A percentile compares a stretch with the other conserved stretches of the same genome.
Evolutionary conservation across 352 stramenopile species (phyloP).

Genomic region (Phytophthora idaei): DNA sequence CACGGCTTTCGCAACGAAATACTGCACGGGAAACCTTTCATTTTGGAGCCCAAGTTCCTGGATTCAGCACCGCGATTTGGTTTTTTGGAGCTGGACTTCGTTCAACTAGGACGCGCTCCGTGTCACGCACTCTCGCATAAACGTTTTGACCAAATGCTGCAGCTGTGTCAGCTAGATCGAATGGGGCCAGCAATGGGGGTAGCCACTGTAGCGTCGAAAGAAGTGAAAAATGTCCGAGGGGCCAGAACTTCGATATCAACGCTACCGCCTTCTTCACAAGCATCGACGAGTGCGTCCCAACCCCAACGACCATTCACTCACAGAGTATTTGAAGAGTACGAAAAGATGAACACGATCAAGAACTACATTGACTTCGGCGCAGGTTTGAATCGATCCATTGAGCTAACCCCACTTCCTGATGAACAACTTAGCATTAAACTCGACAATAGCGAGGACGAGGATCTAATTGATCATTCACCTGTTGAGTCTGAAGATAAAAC

Average conservation of each 20-base stretch:
- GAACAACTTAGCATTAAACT: slow-evolving; percentile 6
- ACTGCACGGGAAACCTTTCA: slow-evolving; percentile 65
- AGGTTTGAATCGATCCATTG: slow-evolving; percentile 48
- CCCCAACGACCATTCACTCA: slow-evolving; percentile 46
- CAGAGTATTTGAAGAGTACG: slow-evolving; percentile 56
- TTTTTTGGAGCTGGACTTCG: slow-evolving; percentile 79
- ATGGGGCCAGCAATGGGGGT: slow-evolving; percentile 51
- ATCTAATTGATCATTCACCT: slow-evolving; percentile 1
- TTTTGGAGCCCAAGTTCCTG: slow-evolving; percentile 63
- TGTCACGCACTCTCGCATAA: slow-evolving; percentile 58
- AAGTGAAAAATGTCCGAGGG: slow-evolving; percentile 2
- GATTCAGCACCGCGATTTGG: slow-evolving; percentile 72
- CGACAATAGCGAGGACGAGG: slow-evolving; percentile 32
- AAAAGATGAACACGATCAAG: slow-evolving; percentile 67
- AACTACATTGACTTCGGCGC: slow-evolving; percentile 72
- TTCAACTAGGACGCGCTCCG: slow-evolving; percentile 51
- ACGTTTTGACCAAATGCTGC: slow-evolving; percentile 70
- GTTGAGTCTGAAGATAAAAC: slow-evolving; percentile 5
- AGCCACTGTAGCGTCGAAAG: neutral
- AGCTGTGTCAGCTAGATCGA: slow-evolving; percentile 56
- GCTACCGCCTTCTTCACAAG: neutral
- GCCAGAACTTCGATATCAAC: slow-evolving; percentile 11
- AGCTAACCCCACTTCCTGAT: slow-evolving; percentile 36
- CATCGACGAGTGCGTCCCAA: slow-evolving; percentile 30
- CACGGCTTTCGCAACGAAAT: slow-evolving; percentile 82